Percentiles rank a stretch among this genome's conserved stretches.
These are phyloP conservation scores for Fusarium goolgardi DNA, from an alignment of 2,329 filamentous ascomycete genomes.

Conservation along the genomic window DNA sequence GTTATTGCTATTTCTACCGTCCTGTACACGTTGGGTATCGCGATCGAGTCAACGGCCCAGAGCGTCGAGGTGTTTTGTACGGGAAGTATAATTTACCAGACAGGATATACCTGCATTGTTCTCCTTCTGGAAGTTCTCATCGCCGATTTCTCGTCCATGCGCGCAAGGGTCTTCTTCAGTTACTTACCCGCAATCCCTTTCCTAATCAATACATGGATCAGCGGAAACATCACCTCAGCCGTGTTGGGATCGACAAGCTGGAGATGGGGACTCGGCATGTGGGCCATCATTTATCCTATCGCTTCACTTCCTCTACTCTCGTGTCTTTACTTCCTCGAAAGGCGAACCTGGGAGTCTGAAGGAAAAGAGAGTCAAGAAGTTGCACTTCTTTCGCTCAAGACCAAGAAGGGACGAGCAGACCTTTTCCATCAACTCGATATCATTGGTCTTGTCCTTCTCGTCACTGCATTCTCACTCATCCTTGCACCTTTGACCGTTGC, in stretches of 20 bases:
- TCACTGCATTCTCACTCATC: conserved; percentile 60
- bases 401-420: conserved; percentile 52
- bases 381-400: background rate
- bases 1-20: conserved; percentile 65
- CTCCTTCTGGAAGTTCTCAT: conserved; percentile 71
- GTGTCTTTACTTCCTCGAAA: conserved; percentile 53
- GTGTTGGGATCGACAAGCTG: conserved; percentile 64
- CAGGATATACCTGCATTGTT: conserved; percentile 69
- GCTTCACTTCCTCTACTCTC: conserved; percentile 65
- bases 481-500: conserved; percentile 66
- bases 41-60: conserved; percentile 63
- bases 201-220: conserved; percentile 72
- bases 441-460: conserved; percentile 60
- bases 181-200: conserved; percentile 71
- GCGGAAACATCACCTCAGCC: conserved; percentile 65
- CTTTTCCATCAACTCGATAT: conserved; percentile 68
- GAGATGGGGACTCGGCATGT: conserved; percentile 75
- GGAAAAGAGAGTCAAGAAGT: conserved; percentile 17
- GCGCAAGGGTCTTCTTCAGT: conserved; percentile 70
- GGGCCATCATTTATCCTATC: conserved; percentile 69
- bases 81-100: conserved; percentile 67
- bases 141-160: conserved; percentile 69
- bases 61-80: conserved; percentile 63
- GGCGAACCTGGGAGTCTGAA: conserved; percentile 28
- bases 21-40: conserved; percentile 66